These are phyloP conservation scores for Helminthosporium solani DNA, from an alignment of 2,329 filamentous ascomycete genomes.

Conservation along the genomic window DNA sequence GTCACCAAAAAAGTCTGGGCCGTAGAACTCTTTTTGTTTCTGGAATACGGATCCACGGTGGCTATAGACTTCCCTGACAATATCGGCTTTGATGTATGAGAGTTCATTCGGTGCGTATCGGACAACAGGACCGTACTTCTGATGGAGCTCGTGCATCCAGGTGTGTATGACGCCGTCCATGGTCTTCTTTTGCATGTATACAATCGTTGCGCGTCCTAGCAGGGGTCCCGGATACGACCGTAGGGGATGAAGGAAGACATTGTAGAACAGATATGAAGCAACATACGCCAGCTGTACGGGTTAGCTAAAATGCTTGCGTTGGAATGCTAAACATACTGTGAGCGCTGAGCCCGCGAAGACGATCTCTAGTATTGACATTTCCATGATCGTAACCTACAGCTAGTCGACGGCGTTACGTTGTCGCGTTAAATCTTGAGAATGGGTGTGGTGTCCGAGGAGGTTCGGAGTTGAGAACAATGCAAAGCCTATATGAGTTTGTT, in stretches of 20 bases:
- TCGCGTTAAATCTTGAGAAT: no score
- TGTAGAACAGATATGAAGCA: constrained; percentile 26
- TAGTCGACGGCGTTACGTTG: background rate
- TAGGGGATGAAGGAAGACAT: constrained; percentile 43
- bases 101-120: constrained; percentile 42
- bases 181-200: constrained; percentile 21
- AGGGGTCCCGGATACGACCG: constrained; percentile 44
- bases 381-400: background rate
- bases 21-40: constrained; percentile 39
- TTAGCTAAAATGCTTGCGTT: background rate
- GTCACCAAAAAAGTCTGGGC: constrained; percentile 27
- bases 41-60: constrained; percentile 26
- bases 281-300: constrained; percentile 2
- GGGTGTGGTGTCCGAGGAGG: no score
- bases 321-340: background rate
- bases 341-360: background rate
- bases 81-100: constrained; percentile 38
- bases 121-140: constrained; percentile 42
- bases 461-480: no score
- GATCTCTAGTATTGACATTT: background rate
- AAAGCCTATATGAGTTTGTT: no score
- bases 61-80: constrained; percentile 46
- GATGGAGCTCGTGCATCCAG: constrained; percentile 33
- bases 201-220: constrained; percentile 24
- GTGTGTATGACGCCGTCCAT: constrained; percentile 17